A percentile compares a stretch with the other conserved stretches of the same genome.
Conservation (phyloP, 2,329 filamentous ascomycete genomes). For the Ceratocystis destructans region DNA sequence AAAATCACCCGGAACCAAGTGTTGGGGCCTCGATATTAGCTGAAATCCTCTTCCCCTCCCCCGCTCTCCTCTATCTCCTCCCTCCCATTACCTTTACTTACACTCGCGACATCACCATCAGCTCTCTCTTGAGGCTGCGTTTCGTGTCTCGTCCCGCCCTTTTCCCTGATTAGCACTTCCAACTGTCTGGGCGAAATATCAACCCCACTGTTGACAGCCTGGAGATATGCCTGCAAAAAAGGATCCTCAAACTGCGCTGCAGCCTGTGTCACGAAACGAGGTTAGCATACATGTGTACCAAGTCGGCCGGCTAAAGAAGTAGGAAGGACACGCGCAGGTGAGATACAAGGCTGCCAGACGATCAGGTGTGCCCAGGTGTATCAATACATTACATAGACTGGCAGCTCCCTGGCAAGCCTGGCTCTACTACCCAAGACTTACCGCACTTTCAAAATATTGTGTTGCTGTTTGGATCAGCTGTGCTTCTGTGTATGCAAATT, state of each 20-base stretch:
- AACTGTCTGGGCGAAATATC: slow-evolving; percentile 11
- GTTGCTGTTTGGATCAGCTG: slow-evolving; percentile 13
- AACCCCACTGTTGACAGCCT: slow-evolving; percentile 5
- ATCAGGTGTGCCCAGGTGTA: neutral
- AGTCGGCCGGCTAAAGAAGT: no score
- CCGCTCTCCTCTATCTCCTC: neutral
- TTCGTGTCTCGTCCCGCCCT: neutral
- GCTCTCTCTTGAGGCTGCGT: neutral
- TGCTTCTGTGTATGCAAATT: slow-evolving; percentile 18
- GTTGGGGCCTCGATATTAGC: neutral
- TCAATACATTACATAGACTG: neutral
- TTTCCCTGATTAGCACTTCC: neutral
- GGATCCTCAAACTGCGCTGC: slow-evolving; percentile 8
- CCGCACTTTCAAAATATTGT: slow-evolving; percentile 10
- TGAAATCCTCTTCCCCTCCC: slow-evolving; percentile 13
- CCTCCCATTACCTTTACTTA: neutral
- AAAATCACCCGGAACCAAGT: neutral
- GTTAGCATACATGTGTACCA: neutral
- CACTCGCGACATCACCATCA: neutral
- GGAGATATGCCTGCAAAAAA: slow-evolving; percentile 11
- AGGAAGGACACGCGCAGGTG: neutral
- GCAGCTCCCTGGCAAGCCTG: neutral
- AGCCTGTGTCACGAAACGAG: neutral
- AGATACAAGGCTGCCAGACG: neutral
- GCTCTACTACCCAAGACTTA: neutral